These are phyloP conservation scores for Linum lewisii DNA, from an alignment of 345 rosid species.

Conservation along the genomic window DNA sequence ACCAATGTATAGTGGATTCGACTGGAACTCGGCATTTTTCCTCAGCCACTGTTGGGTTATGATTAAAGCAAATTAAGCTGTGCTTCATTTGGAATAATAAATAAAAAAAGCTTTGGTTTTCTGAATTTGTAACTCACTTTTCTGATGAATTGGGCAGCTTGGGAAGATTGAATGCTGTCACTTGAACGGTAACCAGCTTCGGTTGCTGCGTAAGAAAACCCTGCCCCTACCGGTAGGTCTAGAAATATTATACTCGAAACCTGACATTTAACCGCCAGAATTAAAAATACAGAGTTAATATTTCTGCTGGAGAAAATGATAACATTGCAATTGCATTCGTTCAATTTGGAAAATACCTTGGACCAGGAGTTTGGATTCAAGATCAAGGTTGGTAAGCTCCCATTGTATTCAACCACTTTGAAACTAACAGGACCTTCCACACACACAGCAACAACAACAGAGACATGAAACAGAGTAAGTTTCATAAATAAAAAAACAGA, in stretches of 20 bases:
- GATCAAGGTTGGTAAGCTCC: conserved; percentile 1
- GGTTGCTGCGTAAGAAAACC: conserved; percentile 26
- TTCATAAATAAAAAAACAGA: too few species aligned
- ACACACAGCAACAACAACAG: too few species aligned
- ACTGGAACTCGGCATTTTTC: background rate
- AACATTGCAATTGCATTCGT: background rate
- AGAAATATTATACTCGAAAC: conserved; percentile 32
- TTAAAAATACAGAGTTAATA: too few species aligned
- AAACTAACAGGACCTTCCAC: background rate
- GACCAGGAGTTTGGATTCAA: conserved; percentile 5
- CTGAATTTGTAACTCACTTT: conserved; percentile 21
- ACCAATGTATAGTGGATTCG: background rate
- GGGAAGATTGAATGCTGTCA: conserved; percentile 15
- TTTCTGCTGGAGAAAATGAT: too few species aligned
- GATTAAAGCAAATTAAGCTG: too few species aligned
- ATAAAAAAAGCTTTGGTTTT: too few species aligned
- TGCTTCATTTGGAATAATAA: too few species aligned
- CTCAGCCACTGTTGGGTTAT: background rate
- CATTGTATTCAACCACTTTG: conserved; percentile 5
- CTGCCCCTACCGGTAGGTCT: conserved; percentile 31
- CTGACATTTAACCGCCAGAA: conserved; percentile 1
- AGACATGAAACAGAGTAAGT: too few species aligned
- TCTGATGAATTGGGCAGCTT: conserved; percentile 22
- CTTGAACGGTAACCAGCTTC: conserved; percentile 8
- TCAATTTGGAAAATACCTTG: background rate